Percentiles rank a stretch among this genome's conserved stretches.
phyloP scores from a whole-genome alignment of 2,329 filamentous ascomycete species.

The Aspergillus latus region DNA sequence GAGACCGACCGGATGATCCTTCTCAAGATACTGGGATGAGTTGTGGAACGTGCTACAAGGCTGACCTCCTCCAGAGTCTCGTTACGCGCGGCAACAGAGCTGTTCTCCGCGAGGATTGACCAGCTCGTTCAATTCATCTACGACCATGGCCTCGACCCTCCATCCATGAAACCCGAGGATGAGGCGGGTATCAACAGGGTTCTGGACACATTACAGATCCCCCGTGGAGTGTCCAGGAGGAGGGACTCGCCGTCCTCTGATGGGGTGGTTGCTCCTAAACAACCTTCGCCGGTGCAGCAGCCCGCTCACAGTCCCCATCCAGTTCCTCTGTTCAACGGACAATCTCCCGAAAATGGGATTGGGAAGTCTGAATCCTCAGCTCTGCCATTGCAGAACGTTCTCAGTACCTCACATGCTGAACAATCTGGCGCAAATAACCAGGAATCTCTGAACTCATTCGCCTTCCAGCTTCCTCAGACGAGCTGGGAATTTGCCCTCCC shows the following conservation, averaged over 20 bases:
- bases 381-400: conserved; percentile 16
- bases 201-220: conserved; percentile 33
- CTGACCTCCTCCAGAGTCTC: conserved; percentile 16
- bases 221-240: conserved; percentile 1
- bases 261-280: not conserved
- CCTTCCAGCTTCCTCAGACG: conserved; percentile 28
- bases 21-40: no score
- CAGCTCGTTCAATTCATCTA: conserved; percentile 44
- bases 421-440: conserved; percentile 15
- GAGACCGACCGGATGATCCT: not conserved
- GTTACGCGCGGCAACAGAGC: conserved; percentile 20
- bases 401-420: conserved; percentile 14
- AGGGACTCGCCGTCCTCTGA: not conserved
- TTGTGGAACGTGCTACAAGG: not conserved
- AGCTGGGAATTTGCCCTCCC: conserved; percentile 39
- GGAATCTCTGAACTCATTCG: conserved; percentile 25
- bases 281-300: not conserved
- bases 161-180: conserved; percentile 41
- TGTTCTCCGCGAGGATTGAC: conserved; percentile 41
- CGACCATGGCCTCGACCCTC: conserved; percentile 41
- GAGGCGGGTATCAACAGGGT: conserved; percentile 40
- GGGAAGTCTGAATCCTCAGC: not conserved
- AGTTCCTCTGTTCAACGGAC: conserved; percentile 13
- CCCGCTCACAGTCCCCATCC: conserved; percentile 15
- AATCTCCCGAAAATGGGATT: conserved; percentile 6